Percentiles rank a stretch among this genome's conserved stretches.
Conservation (phyloP, 352 stramenopile species). For the Globisporangium takayamanum region DNA sequence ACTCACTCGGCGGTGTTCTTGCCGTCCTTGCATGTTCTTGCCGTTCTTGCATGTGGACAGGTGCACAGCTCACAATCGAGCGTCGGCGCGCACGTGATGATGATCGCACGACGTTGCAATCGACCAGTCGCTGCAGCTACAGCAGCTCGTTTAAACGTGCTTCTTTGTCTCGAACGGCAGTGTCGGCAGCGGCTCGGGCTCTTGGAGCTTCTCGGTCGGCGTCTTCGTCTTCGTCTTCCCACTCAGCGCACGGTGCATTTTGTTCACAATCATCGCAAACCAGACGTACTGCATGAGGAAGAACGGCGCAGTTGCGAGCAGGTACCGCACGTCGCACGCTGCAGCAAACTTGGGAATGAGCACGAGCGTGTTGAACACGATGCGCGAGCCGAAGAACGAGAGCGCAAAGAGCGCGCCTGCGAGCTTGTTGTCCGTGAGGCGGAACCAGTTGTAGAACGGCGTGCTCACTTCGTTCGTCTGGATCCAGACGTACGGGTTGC, state of each 20-base stretch:
- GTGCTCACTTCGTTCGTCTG: conserved; percentile 81
- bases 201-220: not conserved
- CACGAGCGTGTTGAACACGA: conserved; percentile 65
- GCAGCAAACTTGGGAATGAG: conserved; percentile 39
- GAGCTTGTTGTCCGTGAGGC: conserved; percentile 48
- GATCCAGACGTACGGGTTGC: conserved; percentile 79
- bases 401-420: conserved; percentile 48
- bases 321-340: conserved; percentile 46
- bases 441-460: conserved; percentile 78
- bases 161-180: conserved; percentile 6
- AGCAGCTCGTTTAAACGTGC: conserved; percentile 1
- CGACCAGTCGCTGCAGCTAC: not conserved
- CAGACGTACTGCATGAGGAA: conserved; percentile 71
- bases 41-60: no score
- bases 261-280: conserved; percentile 69
- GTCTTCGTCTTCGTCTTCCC: not conserved
- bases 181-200: conserved; percentile 1
- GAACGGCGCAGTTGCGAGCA: conserved; percentile 50
- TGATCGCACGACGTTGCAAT: not conserved
- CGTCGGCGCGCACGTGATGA: not conserved
- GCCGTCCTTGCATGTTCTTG: no score
- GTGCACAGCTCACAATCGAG: no score
- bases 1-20: no score
- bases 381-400: conserved; percentile 64
- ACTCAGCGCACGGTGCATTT: conserved; percentile 23